A percentile compares a stretch with the other conserved stretches of the same genome.
phyloP scores from a whole-genome alignment of 2,329 filamentous ascomycete species.

The Dactylellina leptospora region DNA sequence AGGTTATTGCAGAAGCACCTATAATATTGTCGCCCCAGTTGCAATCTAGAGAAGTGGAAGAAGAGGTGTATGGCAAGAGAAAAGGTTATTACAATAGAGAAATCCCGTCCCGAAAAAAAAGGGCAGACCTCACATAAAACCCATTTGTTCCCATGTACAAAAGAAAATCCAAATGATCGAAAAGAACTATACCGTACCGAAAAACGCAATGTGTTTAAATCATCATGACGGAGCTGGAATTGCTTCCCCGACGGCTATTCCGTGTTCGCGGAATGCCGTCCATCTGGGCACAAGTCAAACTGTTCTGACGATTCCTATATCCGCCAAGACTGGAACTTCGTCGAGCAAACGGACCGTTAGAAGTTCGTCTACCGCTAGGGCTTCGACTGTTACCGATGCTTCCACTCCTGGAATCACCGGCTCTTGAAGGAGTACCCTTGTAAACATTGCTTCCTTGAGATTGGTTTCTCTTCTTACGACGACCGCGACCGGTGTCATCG shows the following conservation, averaged over 20 bases:
- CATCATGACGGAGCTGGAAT: constrained; percentile 49
- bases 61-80: neutral
- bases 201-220: constrained; percentile 23
- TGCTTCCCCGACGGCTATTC: constrained; percentile 46
- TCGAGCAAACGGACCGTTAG: constrained; percentile 23
- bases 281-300: constrained; percentile 44
- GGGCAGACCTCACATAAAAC: constrained; percentile 14
- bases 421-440: constrained; percentile 19
- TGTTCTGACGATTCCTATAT: constrained; percentile 39
- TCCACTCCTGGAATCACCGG: constrained; percentile 20
- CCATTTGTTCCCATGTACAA: too few species aligned
- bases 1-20: constrained; percentile 9
- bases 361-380: constrained; percentile 39
- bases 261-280: constrained; percentile 37
- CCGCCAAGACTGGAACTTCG: constrained; percentile 48
- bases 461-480: constrained; percentile 43
- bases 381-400: constrained; percentile 48
- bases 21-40: neutral
- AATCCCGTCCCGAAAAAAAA: constrained; percentile 22
- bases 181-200: neutral
- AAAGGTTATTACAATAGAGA: constrained; percentile 13
- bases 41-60: neutral
- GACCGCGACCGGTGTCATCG: constrained; percentile 34
- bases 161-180: constrained; percentile 3
- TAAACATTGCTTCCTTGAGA: constrained; percentile 16